Conservation (phyloP, 176 grass and related monocot species). For the Rhynchospora breviuscula region DNA sequence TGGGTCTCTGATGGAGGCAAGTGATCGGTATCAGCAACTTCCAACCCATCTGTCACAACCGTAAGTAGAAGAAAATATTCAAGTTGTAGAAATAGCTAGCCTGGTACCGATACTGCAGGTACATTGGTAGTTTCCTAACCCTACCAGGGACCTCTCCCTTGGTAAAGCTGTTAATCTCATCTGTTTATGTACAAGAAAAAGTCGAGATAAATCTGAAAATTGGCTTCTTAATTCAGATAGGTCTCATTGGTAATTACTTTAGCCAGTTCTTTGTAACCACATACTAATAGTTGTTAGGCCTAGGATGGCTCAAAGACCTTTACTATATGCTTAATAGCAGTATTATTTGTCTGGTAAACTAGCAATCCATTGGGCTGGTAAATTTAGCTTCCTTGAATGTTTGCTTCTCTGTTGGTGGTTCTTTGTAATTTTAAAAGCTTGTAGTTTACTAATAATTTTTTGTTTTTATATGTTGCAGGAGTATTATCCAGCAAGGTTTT, state of each 20-base stretch:
- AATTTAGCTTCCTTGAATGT: background rate
- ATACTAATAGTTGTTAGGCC: background rate
- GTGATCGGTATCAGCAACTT: slow-evolving; percentile 51
- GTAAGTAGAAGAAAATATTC: slow-evolving; percentile 43
- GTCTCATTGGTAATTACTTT: background rate
- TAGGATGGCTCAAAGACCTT: too few relatives aligned
- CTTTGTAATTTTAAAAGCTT: background rate
- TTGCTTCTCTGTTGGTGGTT: background rate
- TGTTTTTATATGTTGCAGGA: slow-evolving; percentile 55
- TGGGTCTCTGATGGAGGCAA: slow-evolving; percentile 41
- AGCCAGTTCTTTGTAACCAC: background rate
- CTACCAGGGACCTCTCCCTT: background rate
- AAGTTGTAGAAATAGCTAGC: background rate
- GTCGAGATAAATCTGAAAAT: background rate
- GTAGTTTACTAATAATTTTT: background rate
- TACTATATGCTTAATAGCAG: background rate
- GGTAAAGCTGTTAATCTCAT: background rate
- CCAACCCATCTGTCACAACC: slow-evolving; percentile 63
- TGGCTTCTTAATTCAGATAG: background rate
- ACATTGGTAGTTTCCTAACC: background rate
- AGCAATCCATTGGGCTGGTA: background rate
- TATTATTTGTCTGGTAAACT: background rate
- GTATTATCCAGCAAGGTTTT: slow-evolving; percentile 77
- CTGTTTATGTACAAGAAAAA: background rate
- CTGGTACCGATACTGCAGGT: background rate